These are phyloP conservation scores for Catunica adiposa DNA, from an alignment of 2,329 filamentous ascomycete species.

Conservation along the genomic window DNA sequence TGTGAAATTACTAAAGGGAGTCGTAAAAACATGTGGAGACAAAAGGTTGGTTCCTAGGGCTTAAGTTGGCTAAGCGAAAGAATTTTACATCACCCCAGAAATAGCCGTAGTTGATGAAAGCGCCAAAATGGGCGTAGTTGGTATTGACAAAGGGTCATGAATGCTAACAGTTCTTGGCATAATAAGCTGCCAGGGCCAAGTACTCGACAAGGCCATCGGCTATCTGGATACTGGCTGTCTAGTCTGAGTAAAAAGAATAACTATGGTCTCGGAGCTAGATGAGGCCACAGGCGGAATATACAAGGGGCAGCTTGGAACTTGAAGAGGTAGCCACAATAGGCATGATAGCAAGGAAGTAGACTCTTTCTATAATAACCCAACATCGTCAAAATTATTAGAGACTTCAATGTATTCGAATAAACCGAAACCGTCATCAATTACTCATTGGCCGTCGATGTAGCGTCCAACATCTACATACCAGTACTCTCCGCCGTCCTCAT, in stretches of 20 bases:
- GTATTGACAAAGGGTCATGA: too few species aligned
- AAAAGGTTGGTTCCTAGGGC: too few species aligned
- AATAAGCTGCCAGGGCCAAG: neutral
- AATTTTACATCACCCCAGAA: neutral
- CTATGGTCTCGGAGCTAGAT: neutral
- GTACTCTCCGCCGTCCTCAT: neutral
- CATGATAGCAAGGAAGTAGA: neutral
- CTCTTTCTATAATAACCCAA: neutral
- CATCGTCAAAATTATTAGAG: neutral
- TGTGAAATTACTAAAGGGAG: too few species aligned
- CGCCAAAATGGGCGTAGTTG: neutral
- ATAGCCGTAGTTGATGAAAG: too few species aligned
- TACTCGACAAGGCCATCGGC: neutral
- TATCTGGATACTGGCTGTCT: neutral
- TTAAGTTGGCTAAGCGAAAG: too few species aligned
- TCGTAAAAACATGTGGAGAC: too few species aligned
- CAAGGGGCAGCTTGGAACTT: neutral
- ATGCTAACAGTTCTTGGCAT: neutral
- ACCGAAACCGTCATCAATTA: neutral
- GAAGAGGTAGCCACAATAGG: neutral
- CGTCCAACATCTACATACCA: neutral
- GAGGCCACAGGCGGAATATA: neutral
- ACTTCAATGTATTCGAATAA: neutral
- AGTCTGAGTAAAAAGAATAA: neutral
- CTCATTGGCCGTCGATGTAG: neutral